Evolutionary conservation across 2,329 filamentous ascomycete genomes (phyloP).

Genomic region (Alternaria dauci): DNA sequence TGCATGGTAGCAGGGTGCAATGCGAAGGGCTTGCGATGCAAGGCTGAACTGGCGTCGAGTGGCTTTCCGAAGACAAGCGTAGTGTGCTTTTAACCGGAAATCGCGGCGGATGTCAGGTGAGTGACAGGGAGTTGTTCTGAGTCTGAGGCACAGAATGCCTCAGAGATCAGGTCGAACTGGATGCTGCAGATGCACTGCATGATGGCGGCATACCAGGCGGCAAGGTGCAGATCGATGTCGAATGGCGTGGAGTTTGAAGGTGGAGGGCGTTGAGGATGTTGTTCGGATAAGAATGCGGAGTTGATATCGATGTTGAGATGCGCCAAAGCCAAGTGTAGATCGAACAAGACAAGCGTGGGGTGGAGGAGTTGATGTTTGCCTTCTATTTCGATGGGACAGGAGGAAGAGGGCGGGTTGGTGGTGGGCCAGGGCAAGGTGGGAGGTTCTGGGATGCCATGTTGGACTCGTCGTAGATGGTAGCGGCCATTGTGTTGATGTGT

Average conservation of each 20-base stretch:
- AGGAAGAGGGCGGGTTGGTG: constrained; percentile 58
- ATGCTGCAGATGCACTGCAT: constrained; percentile 37
- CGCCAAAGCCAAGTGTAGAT: constrained; percentile 37
- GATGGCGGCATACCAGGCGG: constrained; percentile 28
- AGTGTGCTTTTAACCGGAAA: constrained; percentile 31
- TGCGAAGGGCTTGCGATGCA: constrained; percentile 13
- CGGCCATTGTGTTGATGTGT: constrained; percentile 41
- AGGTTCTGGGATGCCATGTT: constrained; percentile 53
- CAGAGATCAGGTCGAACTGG: constrained; percentile 40
- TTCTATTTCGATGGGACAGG: constrained; percentile 56
- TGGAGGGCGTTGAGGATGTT: constrained; percentile 16
- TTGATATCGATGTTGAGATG: constrained; percentile 34
- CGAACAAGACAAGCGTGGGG: constrained; percentile 26
- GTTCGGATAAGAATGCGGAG: constrained; percentile 22
- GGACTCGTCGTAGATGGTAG: constrained; percentile 49
- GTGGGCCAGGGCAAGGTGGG: constrained; percentile 58
- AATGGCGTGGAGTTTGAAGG: constrained; percentile 30
- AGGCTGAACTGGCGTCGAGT: constrained; percentile 27
- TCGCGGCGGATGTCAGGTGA: constrained; percentile 31
- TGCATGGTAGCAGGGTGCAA: constrained; percentile 24
- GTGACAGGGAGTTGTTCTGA: constrained; percentile 26
- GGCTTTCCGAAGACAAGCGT: constrained; percentile 19
- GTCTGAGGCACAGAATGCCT: constrained; percentile 33
- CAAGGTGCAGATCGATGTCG: constrained; percentile 27
- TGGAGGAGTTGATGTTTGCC: background rate